Conservation (phyloP, 2,329 filamentous ascomycete species). For the Fusarium cyanostomum region DNA sequence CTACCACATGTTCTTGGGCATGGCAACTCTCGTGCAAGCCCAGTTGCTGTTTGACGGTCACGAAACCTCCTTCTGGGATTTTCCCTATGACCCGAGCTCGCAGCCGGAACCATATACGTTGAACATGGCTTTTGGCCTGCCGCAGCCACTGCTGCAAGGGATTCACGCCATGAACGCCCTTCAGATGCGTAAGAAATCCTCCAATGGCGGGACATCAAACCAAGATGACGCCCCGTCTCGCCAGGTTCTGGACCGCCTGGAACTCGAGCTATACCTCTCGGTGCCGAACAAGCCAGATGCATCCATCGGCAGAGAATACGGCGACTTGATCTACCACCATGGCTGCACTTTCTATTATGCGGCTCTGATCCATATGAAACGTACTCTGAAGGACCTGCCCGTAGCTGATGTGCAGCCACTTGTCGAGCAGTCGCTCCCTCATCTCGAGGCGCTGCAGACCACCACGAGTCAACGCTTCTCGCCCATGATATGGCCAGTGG, state of each 20-base stretch:
- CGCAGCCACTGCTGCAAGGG: conserved; percentile 35
- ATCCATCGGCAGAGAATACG: conserved; percentile 21
- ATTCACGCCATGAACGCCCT: conserved; percentile 34
- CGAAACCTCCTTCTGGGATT: conserved; percentile 30
- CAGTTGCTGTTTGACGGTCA: conserved; percentile 33
- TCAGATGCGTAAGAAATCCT: conserved; percentile 25
- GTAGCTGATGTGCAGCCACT: conserved; percentile 36
- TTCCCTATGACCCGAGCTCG: conserved; percentile 31
- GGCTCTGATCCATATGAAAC: conserved; percentile 39
- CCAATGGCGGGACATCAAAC: neutral
- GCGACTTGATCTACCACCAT: conserved; percentile 38
- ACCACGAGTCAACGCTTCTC: conserved; percentile 31
- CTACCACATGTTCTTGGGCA: conserved; percentile 41
- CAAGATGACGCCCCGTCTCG: conserved; percentile 1
- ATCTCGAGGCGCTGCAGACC: conserved; percentile 30
- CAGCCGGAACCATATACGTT: conserved; percentile 36
- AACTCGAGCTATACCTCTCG: conserved; percentile 36
- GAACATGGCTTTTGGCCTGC: conserved; percentile 31
- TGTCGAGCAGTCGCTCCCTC: conserved; percentile 36
- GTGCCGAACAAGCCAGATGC: conserved; percentile 27
- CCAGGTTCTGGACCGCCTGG: conserved; percentile 32
- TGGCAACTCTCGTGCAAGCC: conserved; percentile 35
- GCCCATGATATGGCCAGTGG: conserved; percentile 41
- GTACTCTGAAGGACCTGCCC: conserved; percentile 34
- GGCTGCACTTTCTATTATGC: conserved; percentile 40